These are phyloP conservation scores for Nakazawaea ernobii DNA, from an alignment of 805 yeast genomes.

Conservation along the genomic window DNA sequence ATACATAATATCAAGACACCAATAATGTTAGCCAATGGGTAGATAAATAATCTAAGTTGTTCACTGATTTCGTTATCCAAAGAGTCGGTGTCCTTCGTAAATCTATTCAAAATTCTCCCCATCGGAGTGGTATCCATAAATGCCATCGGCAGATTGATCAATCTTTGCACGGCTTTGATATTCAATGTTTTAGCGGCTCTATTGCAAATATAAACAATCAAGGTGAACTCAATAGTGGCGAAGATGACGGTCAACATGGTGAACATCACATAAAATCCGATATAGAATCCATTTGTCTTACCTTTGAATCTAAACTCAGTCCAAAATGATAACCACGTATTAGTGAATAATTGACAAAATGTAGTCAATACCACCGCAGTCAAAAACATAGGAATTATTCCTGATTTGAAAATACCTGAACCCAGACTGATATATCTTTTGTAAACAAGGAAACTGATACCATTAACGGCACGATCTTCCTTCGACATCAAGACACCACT, in stretches of 20 bases:
- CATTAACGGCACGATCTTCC: slow-evolving; percentile 57
- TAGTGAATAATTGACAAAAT: slow-evolving; percentile 53
- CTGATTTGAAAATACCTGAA: slow-evolving; percentile 37
- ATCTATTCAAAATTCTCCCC: slow-evolving; percentile 81
- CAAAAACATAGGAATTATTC: slow-evolving; percentile 24
- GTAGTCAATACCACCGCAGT: slow-evolving; percentile 28
- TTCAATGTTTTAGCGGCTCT: slow-evolving; percentile 56
- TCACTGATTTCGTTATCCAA: slow-evolving; percentile 76
- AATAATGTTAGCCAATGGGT: slow-evolving; percentile 44
- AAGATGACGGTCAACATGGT: slow-evolving; percentile 43
- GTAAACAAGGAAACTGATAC: slow-evolving; percentile 45
- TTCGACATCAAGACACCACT: slow-evolving; percentile 36
- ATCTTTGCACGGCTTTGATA: slow-evolving; percentile 47
- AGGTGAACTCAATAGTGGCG: slow-evolving; percentile 34
- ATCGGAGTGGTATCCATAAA: slow-evolving; percentile 83
- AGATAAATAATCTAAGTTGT: slow-evolving; percentile 56
- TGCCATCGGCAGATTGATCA: slow-evolving; percentile 75
- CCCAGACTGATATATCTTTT: slow-evolving; percentile 47
- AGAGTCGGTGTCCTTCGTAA: slow-evolving; percentile 83
- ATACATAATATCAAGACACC: slow-evolving; percentile 66
- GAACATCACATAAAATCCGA: slow-evolving; percentile 67
- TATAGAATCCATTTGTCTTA: slow-evolving; percentile 51
- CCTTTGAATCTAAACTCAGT: slow-evolving; percentile 44
- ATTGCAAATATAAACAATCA: slow-evolving; percentile 44
- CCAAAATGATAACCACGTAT: slow-evolving; percentile 87